Conservation (phyloP, 2,329 filamentous ascomycete species). For the Aspergillus sp. region DNA sequence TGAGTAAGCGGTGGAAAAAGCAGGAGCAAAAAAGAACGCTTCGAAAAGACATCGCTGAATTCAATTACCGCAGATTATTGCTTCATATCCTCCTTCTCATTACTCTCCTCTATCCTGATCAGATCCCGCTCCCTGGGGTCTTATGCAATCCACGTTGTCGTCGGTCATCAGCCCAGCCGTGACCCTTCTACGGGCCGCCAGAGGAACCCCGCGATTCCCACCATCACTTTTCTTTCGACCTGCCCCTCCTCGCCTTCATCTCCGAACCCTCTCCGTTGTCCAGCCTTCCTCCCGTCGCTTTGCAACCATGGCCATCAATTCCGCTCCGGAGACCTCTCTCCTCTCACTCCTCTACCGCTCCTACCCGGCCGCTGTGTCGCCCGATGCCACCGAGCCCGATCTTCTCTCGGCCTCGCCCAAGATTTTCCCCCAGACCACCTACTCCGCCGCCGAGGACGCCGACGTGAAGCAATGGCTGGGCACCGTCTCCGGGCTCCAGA, state of each 20-base stretch:
- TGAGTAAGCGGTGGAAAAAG: not conserved
- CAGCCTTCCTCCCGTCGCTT: slow-evolving; percentile 18
- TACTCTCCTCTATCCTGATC: not conserved
- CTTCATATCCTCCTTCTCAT: not conserved
- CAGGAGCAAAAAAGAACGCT: not conserved
- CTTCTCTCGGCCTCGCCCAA: slow-evolving; percentile 51
- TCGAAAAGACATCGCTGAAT: not conserved
- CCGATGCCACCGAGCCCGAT: slow-evolving; percentile 42
- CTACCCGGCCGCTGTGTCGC: slow-evolving; percentile 40
- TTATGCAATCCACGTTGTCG: slow-evolving; percentile 16
- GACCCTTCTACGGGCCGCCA: slow-evolving; percentile 18
- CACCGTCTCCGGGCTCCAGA: slow-evolving; percentile 69
- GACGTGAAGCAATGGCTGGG: slow-evolving; percentile 89
- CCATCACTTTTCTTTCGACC: slow-evolving; percentile 8
- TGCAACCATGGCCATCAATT: slow-evolving; percentile 28
- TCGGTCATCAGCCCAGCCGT: slow-evolving; percentile 9
- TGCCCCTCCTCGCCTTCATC: slow-evolving; percentile 30
- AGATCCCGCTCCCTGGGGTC: slow-evolving; percentile 18
- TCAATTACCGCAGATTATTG: not conserved
- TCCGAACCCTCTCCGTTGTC: slow-evolving; percentile 12
- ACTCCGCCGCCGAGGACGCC: slow-evolving; percentile 75
- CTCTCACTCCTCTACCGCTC: slow-evolving; percentile 46
- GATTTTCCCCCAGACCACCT: slow-evolving; percentile 69
- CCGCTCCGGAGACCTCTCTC: slow-evolving; percentile 41
- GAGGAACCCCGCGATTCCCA: slow-evolving; percentile 18